These are phyloP conservation scores for Fragaria iinumae DNA, from an alignment of 306 rosid genomes.

Conservation along the genomic window DNA sequence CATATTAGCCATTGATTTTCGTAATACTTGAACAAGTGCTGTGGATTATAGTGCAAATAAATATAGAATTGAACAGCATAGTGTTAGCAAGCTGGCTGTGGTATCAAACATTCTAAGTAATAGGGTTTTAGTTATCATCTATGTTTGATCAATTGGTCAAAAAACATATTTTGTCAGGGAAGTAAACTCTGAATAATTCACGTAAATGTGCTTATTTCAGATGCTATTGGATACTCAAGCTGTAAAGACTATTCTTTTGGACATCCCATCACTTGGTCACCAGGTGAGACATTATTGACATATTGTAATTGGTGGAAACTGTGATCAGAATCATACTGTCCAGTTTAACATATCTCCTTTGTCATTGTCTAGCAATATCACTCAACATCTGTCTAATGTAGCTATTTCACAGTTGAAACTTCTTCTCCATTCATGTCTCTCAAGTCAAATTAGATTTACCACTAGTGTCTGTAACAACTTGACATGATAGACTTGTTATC, in stretches of 20 bases:
- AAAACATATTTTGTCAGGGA: constrained; percentile 10
- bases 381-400: neutral
- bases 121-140: neutral
- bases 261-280: constrained; percentile 96
- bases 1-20: neutral
- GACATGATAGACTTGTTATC: constrained; percentile 6
- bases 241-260: constrained; percentile 93
- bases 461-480: neutral
- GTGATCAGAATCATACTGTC: neutral
- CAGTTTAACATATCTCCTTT: neutral
- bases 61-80: neutral
- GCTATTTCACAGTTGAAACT: neutral
- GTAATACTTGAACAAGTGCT: neutral
- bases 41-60: neutral
- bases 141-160: neutral
- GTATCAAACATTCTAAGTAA: neutral
- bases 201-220: constrained; percentile 47
- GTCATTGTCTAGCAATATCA: neutral
- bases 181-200: constrained; percentile 17
- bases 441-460: neutral
- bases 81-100: neutral
- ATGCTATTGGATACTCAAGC: constrained; percentile 99
- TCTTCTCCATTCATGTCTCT: neutral
- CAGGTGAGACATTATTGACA: constrained; percentile 51
- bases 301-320: neutral